Percentiles rank a stretch among this genome's conserved stretches.
phyloP scores from a whole-genome alignment of 495 filamentous ascomycete species.

The Podospora fimiseda region DNA sequence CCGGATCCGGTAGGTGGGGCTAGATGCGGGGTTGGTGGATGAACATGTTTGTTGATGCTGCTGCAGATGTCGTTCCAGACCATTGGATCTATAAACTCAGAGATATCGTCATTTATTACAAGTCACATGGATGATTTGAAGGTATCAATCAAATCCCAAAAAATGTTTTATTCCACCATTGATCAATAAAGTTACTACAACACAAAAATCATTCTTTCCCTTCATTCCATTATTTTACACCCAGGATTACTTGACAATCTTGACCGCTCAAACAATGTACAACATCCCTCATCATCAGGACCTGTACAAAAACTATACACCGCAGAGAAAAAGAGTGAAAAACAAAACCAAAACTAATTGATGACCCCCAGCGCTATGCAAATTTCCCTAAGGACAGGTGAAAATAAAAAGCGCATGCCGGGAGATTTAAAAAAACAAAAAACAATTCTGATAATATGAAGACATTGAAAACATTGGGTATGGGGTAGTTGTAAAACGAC shows the following conservation, averaged over 20 bases:
- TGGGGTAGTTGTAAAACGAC: no score
- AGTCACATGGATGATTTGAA: no score
- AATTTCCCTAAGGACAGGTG: slow-evolving; percentile 15
- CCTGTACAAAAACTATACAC: neutral
- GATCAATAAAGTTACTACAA: no score
- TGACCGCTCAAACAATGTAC: no score
- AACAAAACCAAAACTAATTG: slow-evolving; percentile 13
- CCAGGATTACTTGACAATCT: no score
- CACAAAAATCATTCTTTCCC: no score
- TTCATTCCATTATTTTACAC: no score
- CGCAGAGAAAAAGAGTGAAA: neutral
- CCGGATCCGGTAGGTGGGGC: neutral
- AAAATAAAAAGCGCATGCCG: slow-evolving; percentile 6
- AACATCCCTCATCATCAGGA: no score
- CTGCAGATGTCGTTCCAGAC: neutral
- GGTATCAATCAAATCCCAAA: no score
- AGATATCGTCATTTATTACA: neutral
- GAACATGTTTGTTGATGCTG: neutral
- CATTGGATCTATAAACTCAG: neutral
- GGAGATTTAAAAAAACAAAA: neutral
- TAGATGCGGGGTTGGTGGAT: neutral
- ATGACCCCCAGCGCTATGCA: slow-evolving; percentile 29
- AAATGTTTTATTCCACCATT: no score
- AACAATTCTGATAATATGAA: neutral
- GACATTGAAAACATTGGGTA: neutral